Conservation (phyloP, 2,329 filamentous ascomycete genomes). For the Helminthosporium solani region DNA sequence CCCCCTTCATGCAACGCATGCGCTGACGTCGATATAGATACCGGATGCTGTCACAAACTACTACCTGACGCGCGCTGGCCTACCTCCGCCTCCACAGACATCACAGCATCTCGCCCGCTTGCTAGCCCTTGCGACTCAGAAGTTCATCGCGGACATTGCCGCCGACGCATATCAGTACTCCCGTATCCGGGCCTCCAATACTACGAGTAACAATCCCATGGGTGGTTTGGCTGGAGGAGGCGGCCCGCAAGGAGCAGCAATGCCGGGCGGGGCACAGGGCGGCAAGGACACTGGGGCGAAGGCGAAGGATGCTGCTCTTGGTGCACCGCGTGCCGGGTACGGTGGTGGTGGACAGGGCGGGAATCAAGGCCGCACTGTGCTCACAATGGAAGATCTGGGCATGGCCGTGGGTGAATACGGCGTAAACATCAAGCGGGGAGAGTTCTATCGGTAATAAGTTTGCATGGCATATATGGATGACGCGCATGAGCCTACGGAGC, state of each 20-base stretch:
- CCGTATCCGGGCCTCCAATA: conserved; percentile 90
- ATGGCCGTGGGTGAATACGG: conserved; percentile 99
- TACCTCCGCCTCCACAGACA: conserved; percentile 87
- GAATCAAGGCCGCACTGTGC: conserved; percentile 84
- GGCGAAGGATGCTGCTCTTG: conserved; percentile 51
- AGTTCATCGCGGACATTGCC: conserved; percentile 96
- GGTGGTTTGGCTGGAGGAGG: conserved; percentile 69
- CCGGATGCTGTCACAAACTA: conserved; percentile 97
- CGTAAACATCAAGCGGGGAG: conserved; percentile 93
- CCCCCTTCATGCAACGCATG: background rate
- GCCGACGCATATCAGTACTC: conserved; percentile 98
- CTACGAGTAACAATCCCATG: conserved; percentile 87
- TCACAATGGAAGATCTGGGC: conserved; percentile 97
- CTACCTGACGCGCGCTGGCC: conserved; percentile 93
- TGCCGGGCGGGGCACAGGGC: conserved; percentile 56
- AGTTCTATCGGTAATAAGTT: conserved; percentile 78
- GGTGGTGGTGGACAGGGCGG: conserved; percentile 85
- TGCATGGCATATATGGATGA: background rate
- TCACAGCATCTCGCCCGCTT: conserved; percentile 88
- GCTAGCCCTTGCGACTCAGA: conserved; percentile 95
- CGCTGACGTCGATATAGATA: conserved; percentile 61
- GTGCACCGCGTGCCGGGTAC: conserved; percentile 55
- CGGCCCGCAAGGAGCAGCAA: conserved; percentile 63
- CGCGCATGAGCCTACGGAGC: no score
- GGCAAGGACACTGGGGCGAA: conserved; percentile 45